These are phyloP conservation scores for Citrus reticulata DNA, from an alignment of 345 rosid genomes.

Conservation along the genomic window DNA sequence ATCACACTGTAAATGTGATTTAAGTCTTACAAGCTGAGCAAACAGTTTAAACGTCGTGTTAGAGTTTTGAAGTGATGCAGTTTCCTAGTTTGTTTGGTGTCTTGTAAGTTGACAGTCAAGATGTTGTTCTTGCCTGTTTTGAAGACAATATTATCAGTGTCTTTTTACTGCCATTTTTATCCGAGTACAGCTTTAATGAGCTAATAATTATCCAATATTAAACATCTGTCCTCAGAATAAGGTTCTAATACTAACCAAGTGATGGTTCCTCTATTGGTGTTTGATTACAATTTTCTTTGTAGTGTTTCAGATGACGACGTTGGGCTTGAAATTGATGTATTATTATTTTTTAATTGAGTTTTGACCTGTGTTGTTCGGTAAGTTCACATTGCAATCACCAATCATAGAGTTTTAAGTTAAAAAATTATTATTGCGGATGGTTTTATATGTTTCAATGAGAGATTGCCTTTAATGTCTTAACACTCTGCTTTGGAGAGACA, in stretches of 20 bases:
- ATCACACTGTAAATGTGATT: not conserved
- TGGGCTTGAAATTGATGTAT: not conserved
- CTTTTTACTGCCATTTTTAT: not conserved
- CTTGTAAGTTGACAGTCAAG: not conserved
- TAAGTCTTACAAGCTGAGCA: not conserved
- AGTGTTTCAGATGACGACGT: not conserved
- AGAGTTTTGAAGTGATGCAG: not conserved
- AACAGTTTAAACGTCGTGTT: not conserved
- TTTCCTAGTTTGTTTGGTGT: not conserved
- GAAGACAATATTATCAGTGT: not conserved
- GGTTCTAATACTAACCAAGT: not conserved
- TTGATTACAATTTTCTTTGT: too few relatives aligned
- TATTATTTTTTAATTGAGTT: not conserved
- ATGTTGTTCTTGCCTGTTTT: not conserved
- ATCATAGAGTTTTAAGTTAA: too few relatives aligned
- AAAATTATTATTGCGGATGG: too few relatives aligned
- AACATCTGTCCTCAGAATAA: not conserved
- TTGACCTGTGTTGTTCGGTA: not conserved
- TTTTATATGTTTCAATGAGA: too few relatives aligned
- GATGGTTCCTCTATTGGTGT: not conserved
- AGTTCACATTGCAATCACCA: too few relatives aligned
- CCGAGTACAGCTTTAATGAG: not conserved
- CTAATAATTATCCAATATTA: too few relatives aligned
- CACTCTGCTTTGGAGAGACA: too few relatives aligned
- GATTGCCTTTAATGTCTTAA: too few relatives aligned